Evolutionary conservation across 116 monocot genomes (phyloP), one percentile per base, ranked within the genome.

Genomic region (Cymodocea nodosa): DNA sequence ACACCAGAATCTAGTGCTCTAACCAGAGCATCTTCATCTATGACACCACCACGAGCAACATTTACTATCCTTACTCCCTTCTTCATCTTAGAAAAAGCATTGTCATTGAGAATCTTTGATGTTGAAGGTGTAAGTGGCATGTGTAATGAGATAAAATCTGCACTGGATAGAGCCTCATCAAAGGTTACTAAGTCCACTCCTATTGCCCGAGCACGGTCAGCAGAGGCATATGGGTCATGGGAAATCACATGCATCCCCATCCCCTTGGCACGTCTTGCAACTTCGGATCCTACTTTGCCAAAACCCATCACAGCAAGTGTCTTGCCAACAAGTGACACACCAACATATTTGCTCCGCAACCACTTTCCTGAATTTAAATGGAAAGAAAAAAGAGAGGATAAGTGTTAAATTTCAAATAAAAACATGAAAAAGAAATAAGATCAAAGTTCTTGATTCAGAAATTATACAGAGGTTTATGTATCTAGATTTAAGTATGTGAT

Each of bases 251-350:
- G 79, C 85, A 85, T 82, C 3, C 85, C 85, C 17, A 82, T 51
- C 25, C 85, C 85, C 62, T 82, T 85, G 24, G 85, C 85, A 36
- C 85, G 82, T 20, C 85, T 73, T 5, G 85, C 82, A 20, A 85
- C 79, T 74, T 85, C 85, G 6, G 85, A 79, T 23, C 82, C 85
- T 36, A 85, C 85, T 70, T 85, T 85, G 24, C 85, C 89, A 70
- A 89, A 89, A 16, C 89, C 89, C 82, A 89, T 73, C 1, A 89
- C 67, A n/a, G 89, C 85, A 24, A 89, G 72, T 3, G 82, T 89
- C 62, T 89, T 89, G 17, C 84, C 84, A 16, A 82, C 82, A 40
- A 89, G 75, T 20, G 89, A 85, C 4, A 89, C 85, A 49, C 89
- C 89, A 55, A 89, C 78, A 62, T 79, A 89, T 59, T 82, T 79